Percentiles rank a stretch among this genome's conserved stretches.
phyloP scores from a whole-genome alignment of 2,329 filamentous ascomycete species.

The Clarireedia paspali region DNA sequence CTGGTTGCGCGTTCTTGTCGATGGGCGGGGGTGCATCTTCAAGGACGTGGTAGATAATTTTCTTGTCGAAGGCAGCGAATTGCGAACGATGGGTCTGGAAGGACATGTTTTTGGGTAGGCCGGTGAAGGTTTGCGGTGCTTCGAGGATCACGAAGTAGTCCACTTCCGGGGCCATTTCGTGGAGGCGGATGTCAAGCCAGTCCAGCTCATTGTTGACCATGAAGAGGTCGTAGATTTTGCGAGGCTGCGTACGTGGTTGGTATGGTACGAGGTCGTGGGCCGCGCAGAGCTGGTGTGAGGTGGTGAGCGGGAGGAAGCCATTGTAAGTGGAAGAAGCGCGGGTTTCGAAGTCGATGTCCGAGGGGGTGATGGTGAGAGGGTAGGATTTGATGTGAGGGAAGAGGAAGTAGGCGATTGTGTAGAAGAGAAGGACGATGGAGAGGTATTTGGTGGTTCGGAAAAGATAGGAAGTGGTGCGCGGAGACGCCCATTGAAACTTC shows the following conservation, averaged over 20 bases:
- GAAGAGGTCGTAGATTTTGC: slow-evolving; percentile 54
- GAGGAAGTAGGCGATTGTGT: background rate
- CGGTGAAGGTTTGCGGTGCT: slow-evolving; percentile 49
- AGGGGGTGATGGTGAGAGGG: slow-evolving; percentile 1
- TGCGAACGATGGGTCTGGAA: slow-evolving; percentile 43
- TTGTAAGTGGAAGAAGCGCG: background rate
- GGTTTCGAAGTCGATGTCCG: slow-evolving; percentile 6
- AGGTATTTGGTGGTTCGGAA: background rate
- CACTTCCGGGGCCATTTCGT: slow-evolving; percentile 49
- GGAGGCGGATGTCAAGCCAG: slow-evolving; percentile 56
- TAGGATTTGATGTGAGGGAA: background rate
- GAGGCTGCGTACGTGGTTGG: slow-evolving; percentile 13
- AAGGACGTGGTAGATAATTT: slow-evolving; percentile 54
- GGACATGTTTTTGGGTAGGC: slow-evolving; percentile 44
- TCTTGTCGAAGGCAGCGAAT: slow-evolving; percentile 45
- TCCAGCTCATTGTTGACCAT: slow-evolving; percentile 58
- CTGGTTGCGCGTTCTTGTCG: background rate
- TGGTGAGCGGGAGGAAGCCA: background rate
- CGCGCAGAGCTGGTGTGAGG: background rate
- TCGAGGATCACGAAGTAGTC: slow-evolving; percentile 62
- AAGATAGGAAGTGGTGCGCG: background rate
- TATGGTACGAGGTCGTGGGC: slow-evolving; percentile 1
- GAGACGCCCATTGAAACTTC: background rate
- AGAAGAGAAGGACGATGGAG: background rate
- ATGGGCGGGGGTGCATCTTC: slow-evolving; percentile 29